These are phyloP conservation scores for Phaffia tasmanica DNA, from an alignment of 768 basidiomycete genomes.

Conservation along the genomic window DNA sequence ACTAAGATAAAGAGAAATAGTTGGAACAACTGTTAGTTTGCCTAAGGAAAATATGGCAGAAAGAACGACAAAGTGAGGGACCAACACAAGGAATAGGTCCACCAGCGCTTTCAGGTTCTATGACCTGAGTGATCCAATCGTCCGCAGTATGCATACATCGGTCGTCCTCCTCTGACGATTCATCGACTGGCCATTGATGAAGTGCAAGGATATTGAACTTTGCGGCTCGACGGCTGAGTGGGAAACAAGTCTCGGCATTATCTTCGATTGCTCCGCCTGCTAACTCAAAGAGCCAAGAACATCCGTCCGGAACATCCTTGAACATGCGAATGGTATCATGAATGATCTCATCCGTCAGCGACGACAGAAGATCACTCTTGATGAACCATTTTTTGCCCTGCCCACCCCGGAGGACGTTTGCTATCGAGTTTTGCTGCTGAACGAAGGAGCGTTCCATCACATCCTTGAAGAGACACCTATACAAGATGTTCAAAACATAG, in stretches of 20 bases:
- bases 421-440: conserved; percentile 82
- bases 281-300: conserved; percentile 89
- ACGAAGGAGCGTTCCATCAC: conserved; percentile 81
- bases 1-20: conserved; percentile 2
- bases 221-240: conserved; percentile 66
- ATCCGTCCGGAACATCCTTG: conserved; percentile 72
- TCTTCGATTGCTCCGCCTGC: conserved; percentile 61
- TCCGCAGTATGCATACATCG: conserved; percentile 73
- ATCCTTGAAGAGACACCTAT: conserved; percentile 66
- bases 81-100: conserved; percentile 75
- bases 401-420: conserved; percentile 67
- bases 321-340: conserved; percentile 73
- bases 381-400: conserved; percentile 48
- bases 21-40: conserved; percentile 9
- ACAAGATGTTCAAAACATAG: neutral
- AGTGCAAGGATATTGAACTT: conserved; percentile 76
- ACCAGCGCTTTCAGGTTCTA: conserved; percentile 60
- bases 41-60: neutral
- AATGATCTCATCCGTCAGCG: conserved; percentile 75
- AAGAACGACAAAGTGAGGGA: conserved; percentile 33
- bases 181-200: conserved; percentile 76
- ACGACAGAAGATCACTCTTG: conserved; percentile 48
- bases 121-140: conserved; percentile 72
- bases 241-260: conserved; percentile 64
- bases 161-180: conserved; percentile 55